A percentile compares a stretch with the other conserved stretches of the same genome.
phyloP scores from a whole-genome alignment of 2,329 filamentous ascomycete genomes.

The Chaetomium strumarium region DNA sequence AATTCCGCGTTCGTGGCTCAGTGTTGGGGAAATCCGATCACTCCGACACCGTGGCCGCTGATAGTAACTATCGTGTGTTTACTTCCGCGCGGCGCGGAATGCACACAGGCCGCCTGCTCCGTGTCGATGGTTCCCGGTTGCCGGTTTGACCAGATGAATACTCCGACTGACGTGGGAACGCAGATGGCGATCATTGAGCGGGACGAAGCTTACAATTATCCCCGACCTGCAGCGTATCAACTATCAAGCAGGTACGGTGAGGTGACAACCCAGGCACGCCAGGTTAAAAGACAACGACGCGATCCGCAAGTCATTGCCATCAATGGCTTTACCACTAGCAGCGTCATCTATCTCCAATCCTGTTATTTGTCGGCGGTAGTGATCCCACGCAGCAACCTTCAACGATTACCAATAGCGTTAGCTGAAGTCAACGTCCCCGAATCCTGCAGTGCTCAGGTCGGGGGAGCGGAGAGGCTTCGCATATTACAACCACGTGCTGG shows the following conservation, averaged over 20 bases:
- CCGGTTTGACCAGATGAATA: background rate
- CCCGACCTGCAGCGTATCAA: conserved; percentile 21
- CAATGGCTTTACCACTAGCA: conserved; percentile 11
- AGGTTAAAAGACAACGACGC: conserved; percentile 18
- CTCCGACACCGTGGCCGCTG: background rate
- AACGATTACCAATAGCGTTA: conserved; percentile 11
- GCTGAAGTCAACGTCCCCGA: conserved; percentile 9
- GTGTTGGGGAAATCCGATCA: background rate
- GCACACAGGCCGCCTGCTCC: background rate
- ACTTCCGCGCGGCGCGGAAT: background rate
- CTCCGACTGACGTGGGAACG: conserved; percentile 6
- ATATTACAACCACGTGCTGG: conserved; percentile 21
- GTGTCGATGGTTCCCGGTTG: conserved; percentile 4
- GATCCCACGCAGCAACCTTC: conserved; percentile 16
- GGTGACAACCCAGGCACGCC: conserved; percentile 24
- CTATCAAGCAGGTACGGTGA: conserved; percentile 23
- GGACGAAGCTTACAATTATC: conserved; percentile 7
- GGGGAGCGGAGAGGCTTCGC: conserved; percentile 16
- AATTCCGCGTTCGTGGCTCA: conserved; percentile 1
- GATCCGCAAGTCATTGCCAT: conserved; percentile 19
- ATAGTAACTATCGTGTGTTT: background rate
- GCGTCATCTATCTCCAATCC: conserved; percentile 24
- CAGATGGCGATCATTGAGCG: conserved; percentile 15
- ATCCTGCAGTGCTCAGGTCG: conserved; percentile 18
- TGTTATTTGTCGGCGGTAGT: conserved; percentile 2